phyloP scores from a whole-genome alignment of 768 basidiomycete species.

The Macrolepiota albuminosa region DNA sequence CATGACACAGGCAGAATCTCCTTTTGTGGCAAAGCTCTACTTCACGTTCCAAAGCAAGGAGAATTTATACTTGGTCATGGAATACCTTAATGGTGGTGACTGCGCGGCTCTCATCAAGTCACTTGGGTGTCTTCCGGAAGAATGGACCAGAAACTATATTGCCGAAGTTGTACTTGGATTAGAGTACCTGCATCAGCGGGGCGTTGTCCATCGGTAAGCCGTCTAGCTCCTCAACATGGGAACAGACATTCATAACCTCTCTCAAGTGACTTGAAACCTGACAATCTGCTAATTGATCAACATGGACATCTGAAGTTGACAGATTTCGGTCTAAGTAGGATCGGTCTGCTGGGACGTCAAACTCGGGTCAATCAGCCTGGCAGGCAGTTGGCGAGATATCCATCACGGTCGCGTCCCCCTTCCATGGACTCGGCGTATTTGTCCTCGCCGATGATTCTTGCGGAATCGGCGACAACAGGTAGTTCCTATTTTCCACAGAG shows the following conservation, averaged over 20 bases:
- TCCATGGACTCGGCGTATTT: conserved; percentile 78
- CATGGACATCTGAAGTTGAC: conserved; percentile 97
- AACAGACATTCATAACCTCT: conserved; percentile 3
- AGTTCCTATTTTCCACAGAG: conserved; percentile 82
- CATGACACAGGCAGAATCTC: conserved; percentile 98
- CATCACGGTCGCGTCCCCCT: conserved; percentile 75
- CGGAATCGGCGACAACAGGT: conserved; percentile 45
- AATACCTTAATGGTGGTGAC: conserved; percentile 97
- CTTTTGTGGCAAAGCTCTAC: conserved; percentile 95
- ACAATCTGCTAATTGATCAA: conserved; percentile 95
- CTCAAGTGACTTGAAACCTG: conserved; percentile 90
- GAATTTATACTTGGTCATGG: conserved; percentile 98
- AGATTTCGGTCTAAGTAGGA: conserved; percentile 94
- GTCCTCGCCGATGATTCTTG: conserved; percentile 66
- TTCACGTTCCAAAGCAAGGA: conserved; percentile 99
- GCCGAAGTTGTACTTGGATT: conserved; percentile 94
- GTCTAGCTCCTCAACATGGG: not conserved
- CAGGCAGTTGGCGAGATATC: conserved; percentile 46
- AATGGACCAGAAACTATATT: conserved; percentile 95
- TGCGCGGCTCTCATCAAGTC: conserved; percentile 97
- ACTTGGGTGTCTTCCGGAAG: conserved; percentile 88
- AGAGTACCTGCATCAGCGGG: conserved; percentile 93
- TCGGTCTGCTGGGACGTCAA: conserved; percentile 97
- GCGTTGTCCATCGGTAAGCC: conserved; percentile 92
- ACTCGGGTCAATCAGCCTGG: conserved; percentile 64